Conservation (phyloP, 2,329 filamentous ascomycete genomes). For the Fusarium annulatum region DNA sequence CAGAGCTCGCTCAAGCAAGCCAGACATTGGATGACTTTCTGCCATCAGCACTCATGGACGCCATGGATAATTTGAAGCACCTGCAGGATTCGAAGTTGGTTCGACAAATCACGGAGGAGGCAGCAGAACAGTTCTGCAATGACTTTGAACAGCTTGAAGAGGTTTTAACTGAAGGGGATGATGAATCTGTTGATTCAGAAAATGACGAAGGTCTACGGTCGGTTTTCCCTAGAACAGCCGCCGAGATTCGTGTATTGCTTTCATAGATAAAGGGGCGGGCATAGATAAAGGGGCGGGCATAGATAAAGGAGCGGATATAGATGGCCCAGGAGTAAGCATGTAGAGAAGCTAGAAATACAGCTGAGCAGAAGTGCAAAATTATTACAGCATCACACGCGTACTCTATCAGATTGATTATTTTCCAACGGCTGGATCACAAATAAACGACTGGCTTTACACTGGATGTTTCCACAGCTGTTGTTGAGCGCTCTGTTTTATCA, state of each 20-base stretch:
- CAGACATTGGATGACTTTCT: conserved; percentile 89
- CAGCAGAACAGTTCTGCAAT: conserved; percentile 83
- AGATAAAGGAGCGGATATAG: conserved; percentile 3
- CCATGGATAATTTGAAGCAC: conserved; percentile 80
- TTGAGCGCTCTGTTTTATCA: neutral
- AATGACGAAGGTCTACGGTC: conserved; percentile 45
- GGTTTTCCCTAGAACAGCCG: conserved; percentile 68
- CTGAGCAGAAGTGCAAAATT: neutral
- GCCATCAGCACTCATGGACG: conserved; percentile 92
- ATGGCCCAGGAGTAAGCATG: neutral
- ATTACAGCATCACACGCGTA: too few species aligned
- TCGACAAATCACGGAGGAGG: conserved; percentile 81
- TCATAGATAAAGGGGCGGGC: conserved; percentile 54
- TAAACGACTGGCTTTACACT: neutral
- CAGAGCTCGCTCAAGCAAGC: conserved; percentile 72
- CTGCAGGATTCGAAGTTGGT: conserved; percentile 79
- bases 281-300: conserved; percentile 52
- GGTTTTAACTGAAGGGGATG: conserved; percentile 58
- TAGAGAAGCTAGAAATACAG: neutral
- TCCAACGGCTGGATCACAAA: neutral
- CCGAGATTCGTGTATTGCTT: conserved; percentile 69
- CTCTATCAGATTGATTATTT: neutral
- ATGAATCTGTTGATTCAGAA: conserved; percentile 46
- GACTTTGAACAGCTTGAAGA: conserved; percentile 77
- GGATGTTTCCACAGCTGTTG: neutral